Evolutionary conservation across 768 basidiomycete species (phyloP).

Genomic region (Inosperma sp.): DNA sequence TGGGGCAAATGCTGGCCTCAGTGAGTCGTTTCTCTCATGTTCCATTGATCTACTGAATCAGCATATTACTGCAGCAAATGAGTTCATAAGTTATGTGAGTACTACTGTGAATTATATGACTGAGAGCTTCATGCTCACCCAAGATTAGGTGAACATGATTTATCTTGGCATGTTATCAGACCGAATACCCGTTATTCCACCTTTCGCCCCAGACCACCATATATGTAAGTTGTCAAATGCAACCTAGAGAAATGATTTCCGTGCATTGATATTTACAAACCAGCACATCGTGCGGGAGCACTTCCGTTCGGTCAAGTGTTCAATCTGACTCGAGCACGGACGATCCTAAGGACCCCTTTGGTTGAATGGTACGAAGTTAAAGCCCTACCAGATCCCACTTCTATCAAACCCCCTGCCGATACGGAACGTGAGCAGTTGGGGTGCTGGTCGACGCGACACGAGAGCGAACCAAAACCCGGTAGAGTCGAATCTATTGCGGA

Average conservation of each 20-base stretch:
- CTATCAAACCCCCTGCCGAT: conserved; percentile 16
- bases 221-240: conserved; percentile 25
- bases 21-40: conserved; percentile 25
- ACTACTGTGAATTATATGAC: background rate
- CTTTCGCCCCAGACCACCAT: conserved; percentile 42
- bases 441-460: conserved; percentile 32
- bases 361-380: conserved; percentile 50
- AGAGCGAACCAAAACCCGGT: conserved; percentile 20
- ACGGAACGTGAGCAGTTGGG: conserved; percentile 22
- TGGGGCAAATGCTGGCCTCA: conserved; percentile 55
- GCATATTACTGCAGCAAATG: conserved; percentile 26
- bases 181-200: conserved; percentile 45
- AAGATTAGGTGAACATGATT: conserved; percentile 40
- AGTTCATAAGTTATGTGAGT: conserved; percentile 32
- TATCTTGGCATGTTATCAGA: conserved; percentile 43
- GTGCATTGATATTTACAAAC: background rate
- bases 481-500: conserved; percentile 19
- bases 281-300: conserved; percentile 28
- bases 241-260: background rate
- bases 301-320: conserved; percentile 42
- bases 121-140: background rate
- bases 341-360: conserved; percentile 34
- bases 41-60: background rate
- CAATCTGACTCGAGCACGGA: conserved; percentile 35
- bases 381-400: conserved; percentile 21